Base-by-base conservation (phyloP, 805 yeast species). In the Ascoidea tarda region DNA sequence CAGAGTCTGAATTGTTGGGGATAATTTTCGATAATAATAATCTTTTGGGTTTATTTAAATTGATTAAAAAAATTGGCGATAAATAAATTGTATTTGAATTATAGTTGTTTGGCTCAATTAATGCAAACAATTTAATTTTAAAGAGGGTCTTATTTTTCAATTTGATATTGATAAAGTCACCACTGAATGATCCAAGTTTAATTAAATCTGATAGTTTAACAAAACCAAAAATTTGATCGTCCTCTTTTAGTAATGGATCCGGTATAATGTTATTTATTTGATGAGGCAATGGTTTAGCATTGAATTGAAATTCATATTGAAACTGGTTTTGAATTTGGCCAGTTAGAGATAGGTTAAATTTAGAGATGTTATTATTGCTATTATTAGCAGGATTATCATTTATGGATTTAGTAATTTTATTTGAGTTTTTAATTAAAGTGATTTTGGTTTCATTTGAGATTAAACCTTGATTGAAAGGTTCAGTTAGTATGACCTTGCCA, bases 381-480 rank as follows among this genome's bases (percentile, higher is more conserved):
- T 10, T 16, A 16, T 49, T 56, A 46, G 47, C 33, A 5, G 28
- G 21, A 2, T 63, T 61, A 8, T 58, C 49, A 21, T 21, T 21
- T 21, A 21, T 21, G 28, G 28, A 21, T 21, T 21, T 21, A 21
- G 28, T 21, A 21, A 21, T 3, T 12, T 52, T 53, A 31, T 44
- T 46, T 55, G 6, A 53, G 46, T 56, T 59, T 54, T 72, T 75
- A 16, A 81, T 75, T 33, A 85, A 65, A 2, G 81, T 74, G 2
- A 87, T 66, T n/a, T 69, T 69, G 0, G 91, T 81, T 1, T 65
- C 63, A 1, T 57, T 53, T 21, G 67, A 63, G 0, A 84, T 59
- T 5, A 63, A 57, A 0, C 96, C 96, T 62, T 86, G 95, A 47
- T 75, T 78, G 2, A 78, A 72, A 0, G 95, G 95, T 58, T 86